Percentiles rank a stretch among this genome's conserved stretches.
Conservation (phyloP, 306 rosid species). For the Nissolia schottii region DNA sequence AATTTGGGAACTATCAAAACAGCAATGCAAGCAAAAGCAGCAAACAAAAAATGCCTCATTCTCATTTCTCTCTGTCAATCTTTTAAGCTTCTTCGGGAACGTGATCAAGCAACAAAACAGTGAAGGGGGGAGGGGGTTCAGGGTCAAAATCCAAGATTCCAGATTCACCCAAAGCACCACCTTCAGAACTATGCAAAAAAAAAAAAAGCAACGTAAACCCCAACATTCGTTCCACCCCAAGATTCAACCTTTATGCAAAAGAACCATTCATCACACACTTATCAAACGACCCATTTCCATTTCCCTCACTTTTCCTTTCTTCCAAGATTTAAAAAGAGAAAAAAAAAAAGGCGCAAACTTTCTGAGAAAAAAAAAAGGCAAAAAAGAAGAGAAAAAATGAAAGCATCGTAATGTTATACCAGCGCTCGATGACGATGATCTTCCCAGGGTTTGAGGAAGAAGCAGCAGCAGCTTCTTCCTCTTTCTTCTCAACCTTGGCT, state of each 20-base stretch:
- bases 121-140: no score
- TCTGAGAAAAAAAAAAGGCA: background rate
- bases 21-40: no score
- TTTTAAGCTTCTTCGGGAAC: no score
- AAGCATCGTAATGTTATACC: no score
- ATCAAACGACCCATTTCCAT: background rate
- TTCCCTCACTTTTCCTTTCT: background rate
- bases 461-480: background rate
- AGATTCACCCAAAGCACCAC: no score
- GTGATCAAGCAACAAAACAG: no score
- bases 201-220: background rate
- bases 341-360: background rate
- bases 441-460: background rate
- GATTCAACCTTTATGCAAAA: background rate
- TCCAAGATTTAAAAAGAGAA: background rate
- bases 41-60: background rate
- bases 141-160: no score
- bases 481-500: no score
- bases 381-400: background rate
- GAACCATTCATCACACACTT: background rate
- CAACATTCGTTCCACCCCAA: background rate
- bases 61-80: no score
- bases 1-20: no score
- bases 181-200: no score
- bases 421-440: constrained; percentile 16